These are phyloP conservation scores for Mimosa pudica DNA, from an alignment of 306 rosid genomes.

Conservation along the genomic window DNA sequence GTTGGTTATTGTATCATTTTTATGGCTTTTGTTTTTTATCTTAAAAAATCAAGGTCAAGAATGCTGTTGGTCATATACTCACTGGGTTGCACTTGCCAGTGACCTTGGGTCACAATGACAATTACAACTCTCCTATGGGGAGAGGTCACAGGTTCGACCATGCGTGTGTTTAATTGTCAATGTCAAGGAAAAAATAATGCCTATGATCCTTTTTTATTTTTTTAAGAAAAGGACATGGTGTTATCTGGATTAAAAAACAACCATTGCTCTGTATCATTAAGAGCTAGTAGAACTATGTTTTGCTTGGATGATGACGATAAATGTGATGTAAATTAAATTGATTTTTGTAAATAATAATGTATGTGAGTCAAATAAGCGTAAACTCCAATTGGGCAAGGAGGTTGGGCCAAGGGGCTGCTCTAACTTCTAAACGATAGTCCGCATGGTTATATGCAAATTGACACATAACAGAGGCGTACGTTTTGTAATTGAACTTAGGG, in stretches of 20 bases:
- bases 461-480: too few species aligned
- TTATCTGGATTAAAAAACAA: not conserved
- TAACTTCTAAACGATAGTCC: too few species aligned
- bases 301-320: not conserved
- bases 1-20: not conserved
- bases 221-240: not conserved
- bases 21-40: not conserved
- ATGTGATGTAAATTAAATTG: not conserved
- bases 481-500: too few species aligned
- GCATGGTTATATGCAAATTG: too few species aligned
- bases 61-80: not conserved
- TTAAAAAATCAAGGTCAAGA: not conserved
- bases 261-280: not conserved
- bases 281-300: too few species aligned
- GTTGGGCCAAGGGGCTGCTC: not conserved
- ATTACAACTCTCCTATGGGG: too few species aligned
- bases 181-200: not conserved
- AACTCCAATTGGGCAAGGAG: not conserved
- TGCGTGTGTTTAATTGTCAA: too few species aligned
- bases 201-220: not conserved
- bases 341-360: not conserved
- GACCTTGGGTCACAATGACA: too few species aligned
- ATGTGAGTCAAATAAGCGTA: not conserved
- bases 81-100: not conserved
- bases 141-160: too few species aligned